Evolutionary conservation across 2,329 filamentous ascomycete genomes (phyloP), one percentile per base, ranked within the genome.

Genomic region (Arthrinium puccinioides): DNA sequence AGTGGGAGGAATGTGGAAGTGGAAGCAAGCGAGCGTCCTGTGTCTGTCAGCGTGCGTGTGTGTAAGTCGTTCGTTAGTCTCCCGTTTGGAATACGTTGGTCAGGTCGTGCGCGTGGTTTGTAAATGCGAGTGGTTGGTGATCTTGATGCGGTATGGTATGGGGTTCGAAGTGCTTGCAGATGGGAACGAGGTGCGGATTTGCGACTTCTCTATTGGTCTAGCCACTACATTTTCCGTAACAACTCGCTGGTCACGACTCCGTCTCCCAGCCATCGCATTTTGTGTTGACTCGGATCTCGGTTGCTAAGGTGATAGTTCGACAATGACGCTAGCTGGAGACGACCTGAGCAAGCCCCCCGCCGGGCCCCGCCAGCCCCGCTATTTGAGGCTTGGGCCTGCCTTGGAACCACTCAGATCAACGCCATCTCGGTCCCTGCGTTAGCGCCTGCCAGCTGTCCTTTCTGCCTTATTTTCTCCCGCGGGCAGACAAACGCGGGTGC

Each of bases 231-330:
- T 36, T 36, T 36, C 32, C 9, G 32, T 14, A 10, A 24, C 23
- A 11, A 19, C 19, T 27, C 23, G 24, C 19, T 28, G 23, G 21
- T 20, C 16, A 26, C 24, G 33, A 18, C 20, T 25, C 14, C 19
- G 33, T 36, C 33, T 36, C 33, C 33, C 33, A 36, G 33, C 33
- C 33, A 36, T 36, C 33, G 23, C 13, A 28, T 18, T 36, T 36
- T 35, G 26, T 36, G 24, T 36, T 36, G 33, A 36, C 18, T 15
- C 16, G 20, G 33, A 18, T 27, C 10, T 8, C 19, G 23, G 33
- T 36, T 36, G 33, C 33, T 28, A 21, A 26, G 33, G 33, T 18
- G 33, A 36, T 27, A n/a, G 13, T 27, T 27, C 15, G 5, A 14
- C 13, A 11, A 11, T 27, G 5, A 27, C 25, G 25, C 5, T 8